Evolutionary conservation across 352 stramenopile genomes (phyloP).

Genomic region (Pythium brachiatum): DNA sequence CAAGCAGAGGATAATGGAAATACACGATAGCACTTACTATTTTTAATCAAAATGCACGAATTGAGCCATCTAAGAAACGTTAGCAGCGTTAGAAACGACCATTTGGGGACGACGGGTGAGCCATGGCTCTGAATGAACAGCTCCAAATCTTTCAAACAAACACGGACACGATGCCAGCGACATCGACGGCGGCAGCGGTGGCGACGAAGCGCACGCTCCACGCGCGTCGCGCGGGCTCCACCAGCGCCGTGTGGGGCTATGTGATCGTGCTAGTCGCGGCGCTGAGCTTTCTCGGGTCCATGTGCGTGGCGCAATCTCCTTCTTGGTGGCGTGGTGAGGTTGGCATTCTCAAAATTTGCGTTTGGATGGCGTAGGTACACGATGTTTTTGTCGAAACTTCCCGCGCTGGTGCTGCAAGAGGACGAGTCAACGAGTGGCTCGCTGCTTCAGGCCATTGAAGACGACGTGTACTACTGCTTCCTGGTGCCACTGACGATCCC

Average conservation of each 20-base stretch:
- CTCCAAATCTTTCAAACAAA: neutral
- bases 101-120: no score
- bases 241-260: conserved; percentile 76
- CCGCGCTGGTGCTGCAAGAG: conserved; percentile 11
- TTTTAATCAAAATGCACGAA: neutral
- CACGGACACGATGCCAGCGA: neutral
- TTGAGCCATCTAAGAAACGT: no score
- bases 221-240: conserved; percentile 52
- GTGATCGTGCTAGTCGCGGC: conserved; percentile 60
- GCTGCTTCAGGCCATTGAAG: conserved; percentile 45
- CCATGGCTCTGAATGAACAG: neutral
- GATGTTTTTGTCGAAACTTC: conserved; percentile 71
- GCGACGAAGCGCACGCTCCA: neutral
- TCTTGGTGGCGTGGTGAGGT: neutral
- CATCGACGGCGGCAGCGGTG: neutral
- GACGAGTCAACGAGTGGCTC: conserved; percentile 7
- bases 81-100: neutral
- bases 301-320: conserved; percentile 31
- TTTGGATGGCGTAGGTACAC: conserved; percentile 43
- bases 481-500: conserved; percentile 75
- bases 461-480: conserved; percentile 81
- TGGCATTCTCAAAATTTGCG: neutral
- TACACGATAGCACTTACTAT: neutral
- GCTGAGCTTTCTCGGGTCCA: conserved; percentile 53
- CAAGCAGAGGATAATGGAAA: neutral